Evolutionary conservation across 1,284 basidiomycete genomes (phyloP), one percentile per base, ranked within the genome.

Genomic region (Boletus mariae): DNA sequence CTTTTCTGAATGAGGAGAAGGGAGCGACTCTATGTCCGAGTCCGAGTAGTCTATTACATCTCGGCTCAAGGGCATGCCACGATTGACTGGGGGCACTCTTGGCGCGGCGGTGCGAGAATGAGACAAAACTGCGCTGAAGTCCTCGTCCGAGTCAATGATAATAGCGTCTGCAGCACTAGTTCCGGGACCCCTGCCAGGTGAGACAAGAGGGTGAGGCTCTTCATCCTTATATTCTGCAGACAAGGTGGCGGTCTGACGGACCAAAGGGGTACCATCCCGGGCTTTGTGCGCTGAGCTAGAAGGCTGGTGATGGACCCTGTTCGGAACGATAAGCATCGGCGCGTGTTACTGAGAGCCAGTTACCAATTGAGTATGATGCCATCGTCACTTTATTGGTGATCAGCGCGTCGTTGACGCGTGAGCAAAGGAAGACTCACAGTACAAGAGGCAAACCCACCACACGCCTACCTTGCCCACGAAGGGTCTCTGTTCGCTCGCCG

Each of bases 291-390:
- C 49, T 15, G 50, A 53, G 41, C 42, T 47, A 42, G 47, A 40
- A 20, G 20, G 20, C 42, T 25, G 34, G 35, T 52, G 45, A 47
- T 50, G 54, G 26, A 67, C 51, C 65, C 61, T 66, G 53, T 52
- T 43, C 17, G 45, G 31, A 43, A 26, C 9, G 23, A 44, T 69
- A 6, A 64, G 48, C 32, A 25, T 38, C 9, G 17, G 47, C 47
- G 23, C 5, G 34, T 42, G 44, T 40, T 26, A 38, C 9, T 41
- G 7, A 40, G 45, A 51, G 40, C 10, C 9, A 28, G 26, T 44
- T 64, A 68, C 69, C 69, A 72, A 51, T 69, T 61, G 46, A 71
- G 41, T 34, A 60, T 44, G 28, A 71, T 66, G 2, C 66, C 64
- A 29, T 71, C 67, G 37, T 60, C 66, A 7, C 67, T 70, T 45